Evolutionary conservation across 192 early-diverging fungal species (phyloP), one percentile per base, ranked within the genome.

Genomic region (Oehlia diaphana): DNA sequence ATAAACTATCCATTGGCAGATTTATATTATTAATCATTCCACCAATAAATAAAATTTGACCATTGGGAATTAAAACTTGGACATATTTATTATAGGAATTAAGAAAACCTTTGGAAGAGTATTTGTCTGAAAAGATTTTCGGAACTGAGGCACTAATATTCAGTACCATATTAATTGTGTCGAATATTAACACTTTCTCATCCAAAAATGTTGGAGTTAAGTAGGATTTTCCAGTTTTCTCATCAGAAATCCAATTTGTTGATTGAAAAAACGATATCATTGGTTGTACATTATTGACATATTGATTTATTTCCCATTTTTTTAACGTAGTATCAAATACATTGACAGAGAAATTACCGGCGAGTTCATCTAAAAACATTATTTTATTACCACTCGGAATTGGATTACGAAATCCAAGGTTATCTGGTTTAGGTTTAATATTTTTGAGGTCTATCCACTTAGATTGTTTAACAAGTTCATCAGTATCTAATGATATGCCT

Each of bases 231-330:
- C 64, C 23, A 14, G 64, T 66, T 33, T 33, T 66, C 7, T 2
- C 64, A 66, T 66, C 28, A 3, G 28, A 2, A 13, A 31, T 16
- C 64, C 64, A 66, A 31, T 4, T 10, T 47, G 39, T 42, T 0
- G 0, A 42, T 42, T 0, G 0, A 12, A 2, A 2, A 47, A 12
- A 12, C 1, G 0, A 12, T 47, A 13, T 47, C 10, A 0, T 0
- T 9, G 0, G 44, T 47, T 47, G 10, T 44, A 12, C 2, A 47
- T 47, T 47, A 12, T 47, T 12, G 44, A 47, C 4, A 12, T 47
- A 8, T 8, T 42, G 39, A 5, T 42, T 65, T 28, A 23, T 65
- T 3, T 33, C 28, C 63, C 64, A 65, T 28, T 28, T 5, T 8
- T 65, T 65, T 33, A 65, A 65, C 9, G n/a, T 23, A 12, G 64